Conservation (phyloP, 768 basidiomycete genomes). For the Suillus luteus region DNA sequence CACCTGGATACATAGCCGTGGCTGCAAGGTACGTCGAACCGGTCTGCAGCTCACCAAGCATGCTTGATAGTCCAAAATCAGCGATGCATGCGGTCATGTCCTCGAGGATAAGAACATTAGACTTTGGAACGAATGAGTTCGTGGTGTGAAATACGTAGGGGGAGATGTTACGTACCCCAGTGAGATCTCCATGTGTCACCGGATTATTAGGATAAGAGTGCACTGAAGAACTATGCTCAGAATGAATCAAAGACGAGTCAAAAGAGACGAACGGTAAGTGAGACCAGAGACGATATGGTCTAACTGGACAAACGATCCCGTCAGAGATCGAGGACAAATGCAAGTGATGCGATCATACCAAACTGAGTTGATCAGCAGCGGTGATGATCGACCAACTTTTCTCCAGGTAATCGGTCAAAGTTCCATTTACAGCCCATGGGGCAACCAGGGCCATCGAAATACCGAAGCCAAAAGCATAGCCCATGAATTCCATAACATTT, state of each 20-base stretch:
- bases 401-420: constrained; percentile 11
- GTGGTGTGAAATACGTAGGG: neutral
- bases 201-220: constrained; percentile 11
- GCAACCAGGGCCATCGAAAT: constrained; percentile 25
- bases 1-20: constrained; percentile 29
- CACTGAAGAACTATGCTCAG: constrained; percentile 1
- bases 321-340: neutral
- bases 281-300: constrained; percentile 12
- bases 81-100: constrained; percentile 38
- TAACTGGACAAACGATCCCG: constrained; percentile 2
- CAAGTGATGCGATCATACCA: neutral
- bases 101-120: constrained; percentile 37
- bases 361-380: neutral
- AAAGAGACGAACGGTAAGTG: constrained; percentile 11
- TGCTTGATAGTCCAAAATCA: constrained; percentile 47
- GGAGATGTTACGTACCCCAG: constrained; percentile 22
- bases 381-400: constrained; percentile 1
- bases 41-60: constrained; percentile 35
- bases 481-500: constrained; percentile 28
- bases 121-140: constrained; percentile 16
- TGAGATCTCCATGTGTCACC: constrained; percentile 26
- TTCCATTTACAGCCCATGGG: constrained; percentile 23
- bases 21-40: constrained; percentile 35
- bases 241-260: neutral
- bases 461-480: constrained; percentile 25